Base-by-base conservation (phyloP, 2,329 filamentous ascomycete genomes). In the Cercospora nicotianae region DNA sequence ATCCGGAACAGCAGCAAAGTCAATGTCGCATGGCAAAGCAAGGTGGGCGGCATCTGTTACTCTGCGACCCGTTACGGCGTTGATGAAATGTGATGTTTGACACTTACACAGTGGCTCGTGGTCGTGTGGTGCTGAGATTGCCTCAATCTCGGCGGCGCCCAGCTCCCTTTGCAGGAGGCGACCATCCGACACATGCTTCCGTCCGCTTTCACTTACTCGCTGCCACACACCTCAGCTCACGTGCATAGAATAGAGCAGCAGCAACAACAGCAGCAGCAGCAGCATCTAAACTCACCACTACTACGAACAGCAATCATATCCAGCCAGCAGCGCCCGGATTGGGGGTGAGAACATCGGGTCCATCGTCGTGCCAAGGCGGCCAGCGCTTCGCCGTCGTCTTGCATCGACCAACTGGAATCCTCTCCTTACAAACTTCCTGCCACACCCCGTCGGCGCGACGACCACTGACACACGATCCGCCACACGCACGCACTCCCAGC, bases 1-100 rank as follows among this genome's bases (percentile, higher is more conserved):
- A 51, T 51, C 45, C 45, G 60, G 60, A 63, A 55, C 30, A 30
- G 42, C n/a, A 36, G 28, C 60, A 63, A 63, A 55, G 61, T 63
- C 45, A 31, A 36, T n/a, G 61, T 63, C 45, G 61, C 61, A 48
- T 63, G 61, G 61, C 20, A 16, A 63, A 48, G 30, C 33, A 48
- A 55, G 28, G n/a, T 31, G n/a, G 28, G 8, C 45, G 48, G 45
- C 26, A 57, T 63, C 61, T 63, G 48, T 39, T 10, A 63, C 60
- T 51, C 18, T 18, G n/a, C 20, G 26, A 10, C 20, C 13, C 42
- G 42, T 31, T 53, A 28, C 30, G 30, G 33, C 20, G n/a, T 10
- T n/a, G 60, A 33, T 18, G 26, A 51, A n/a, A 42, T 45, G 59
- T 48, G 12, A 48, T 28, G 28, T 63, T 13, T 23, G 30, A 28